Evolutionary conservation across 768 basidiomycete species (phyloP).

Genomic region (Cystofilobasidium ferigula): DNA sequence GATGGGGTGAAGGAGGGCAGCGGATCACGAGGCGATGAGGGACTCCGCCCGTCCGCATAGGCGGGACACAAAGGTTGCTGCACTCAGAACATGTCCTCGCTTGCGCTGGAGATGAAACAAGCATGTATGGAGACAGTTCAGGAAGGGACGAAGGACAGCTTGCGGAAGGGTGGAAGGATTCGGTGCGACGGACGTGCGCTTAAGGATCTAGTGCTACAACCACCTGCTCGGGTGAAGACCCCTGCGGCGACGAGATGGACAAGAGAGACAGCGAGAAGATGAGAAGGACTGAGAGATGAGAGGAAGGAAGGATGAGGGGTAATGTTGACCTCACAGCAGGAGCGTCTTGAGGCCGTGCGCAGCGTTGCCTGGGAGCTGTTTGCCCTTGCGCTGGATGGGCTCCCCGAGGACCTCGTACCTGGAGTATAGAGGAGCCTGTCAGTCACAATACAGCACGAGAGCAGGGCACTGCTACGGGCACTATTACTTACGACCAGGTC

Average conservation of each 20-base stretch:
- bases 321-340: not conserved
- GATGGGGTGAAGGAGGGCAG: too few species aligned
- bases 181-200: too few species aligned
- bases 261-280: not conserved
- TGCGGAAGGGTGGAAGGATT: too few species aligned
- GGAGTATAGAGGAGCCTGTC: not conserved
- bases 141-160: too few species aligned
- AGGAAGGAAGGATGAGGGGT: not conserved
- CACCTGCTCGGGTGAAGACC: constrained; percentile 2
- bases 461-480: not conserved
- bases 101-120: too few species aligned
- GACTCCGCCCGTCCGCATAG: too few species aligned
- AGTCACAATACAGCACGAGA: not conserved
- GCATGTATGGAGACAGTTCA: too few species aligned
- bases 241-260: not conserved
- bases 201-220: constrained; percentile 6
- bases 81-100: too few species aligned
- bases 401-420: constrained; percentile 29
- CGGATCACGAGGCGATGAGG: too few species aligned
- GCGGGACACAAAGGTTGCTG: too few species aligned
- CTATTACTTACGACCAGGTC: constrained; percentile 6
- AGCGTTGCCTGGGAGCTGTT: constrained; percentile 1
- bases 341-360: constrained; percentile 24
- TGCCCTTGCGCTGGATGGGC: constrained; percentile 21
- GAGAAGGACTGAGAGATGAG: not conserved